Evolutionary conservation across 345 rosid species (phyloP).

Genomic region (Erysimum cheiranthoides): DNA sequence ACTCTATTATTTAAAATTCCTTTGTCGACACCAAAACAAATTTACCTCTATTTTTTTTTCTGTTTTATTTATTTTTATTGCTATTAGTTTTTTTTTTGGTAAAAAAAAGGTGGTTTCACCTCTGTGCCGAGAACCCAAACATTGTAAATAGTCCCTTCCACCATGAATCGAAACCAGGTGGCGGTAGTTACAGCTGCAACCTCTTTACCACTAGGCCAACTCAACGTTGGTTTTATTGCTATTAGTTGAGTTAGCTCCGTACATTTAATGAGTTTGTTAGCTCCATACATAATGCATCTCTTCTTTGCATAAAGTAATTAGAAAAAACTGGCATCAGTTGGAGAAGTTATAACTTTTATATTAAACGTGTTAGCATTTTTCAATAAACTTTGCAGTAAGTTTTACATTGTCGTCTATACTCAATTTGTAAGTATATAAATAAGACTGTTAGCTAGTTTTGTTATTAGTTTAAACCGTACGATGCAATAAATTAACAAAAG

Average conservation of each 20-base stretch:
- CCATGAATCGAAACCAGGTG: too few relatives aligned
- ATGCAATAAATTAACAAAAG: neutral
- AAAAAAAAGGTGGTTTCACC: too few relatives aligned
- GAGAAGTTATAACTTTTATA: neutral
- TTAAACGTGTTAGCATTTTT: neutral
- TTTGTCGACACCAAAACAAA: constrained; percentile 23
- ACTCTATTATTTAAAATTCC: constrained; percentile 15
- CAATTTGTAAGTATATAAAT: neutral
- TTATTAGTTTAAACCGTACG: neutral
- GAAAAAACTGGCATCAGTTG: neutral
- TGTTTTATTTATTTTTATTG: neutral
- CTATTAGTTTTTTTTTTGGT: too few relatives aligned
- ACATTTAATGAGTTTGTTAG: too few relatives aligned
- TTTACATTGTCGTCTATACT: neutral
- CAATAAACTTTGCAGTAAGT: neutral
- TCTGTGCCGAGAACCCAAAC: too few relatives aligned
- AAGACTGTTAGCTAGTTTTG: too few relatives aligned
- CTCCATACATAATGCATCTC: neutral
- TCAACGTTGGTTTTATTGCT: too few relatives aligned
- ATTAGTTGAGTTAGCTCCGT: constrained; percentile 2
- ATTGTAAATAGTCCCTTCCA: too few relatives aligned
- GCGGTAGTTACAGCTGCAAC: too few relatives aligned
- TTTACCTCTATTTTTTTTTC: neutral
- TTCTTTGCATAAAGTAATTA: too few relatives aligned
- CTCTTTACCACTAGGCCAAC: too few relatives aligned